phyloP scores from a whole-genome alignment of 2,329 filamentous ascomycete genomes.

The Aureobasidium sp. region DNA sequence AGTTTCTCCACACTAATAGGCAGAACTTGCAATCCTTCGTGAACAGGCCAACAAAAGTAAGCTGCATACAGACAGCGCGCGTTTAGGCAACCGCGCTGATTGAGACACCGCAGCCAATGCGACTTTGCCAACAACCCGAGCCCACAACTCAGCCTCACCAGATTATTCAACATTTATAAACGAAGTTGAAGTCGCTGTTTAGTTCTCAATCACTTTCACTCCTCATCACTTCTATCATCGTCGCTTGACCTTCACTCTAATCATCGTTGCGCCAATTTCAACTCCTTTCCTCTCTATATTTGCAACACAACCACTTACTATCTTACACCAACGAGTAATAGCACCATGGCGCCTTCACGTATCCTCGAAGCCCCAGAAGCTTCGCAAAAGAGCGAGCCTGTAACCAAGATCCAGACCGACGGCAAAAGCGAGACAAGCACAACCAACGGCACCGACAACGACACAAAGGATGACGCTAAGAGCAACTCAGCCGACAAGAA shows the following conservation, averaged over 20 bases:
- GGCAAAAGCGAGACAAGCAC: neutral
- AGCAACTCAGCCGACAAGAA: neutral
- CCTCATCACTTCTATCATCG: neutral
- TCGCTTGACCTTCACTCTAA: neutral
- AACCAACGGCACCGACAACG: neutral
- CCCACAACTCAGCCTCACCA: neutral
- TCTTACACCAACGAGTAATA: neutral
- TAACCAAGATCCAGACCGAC: neutral
- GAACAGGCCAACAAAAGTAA: neutral
- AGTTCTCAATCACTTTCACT: neutral
- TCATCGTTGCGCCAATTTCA: neutral
- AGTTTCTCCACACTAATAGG: neutral
- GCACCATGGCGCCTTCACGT: neutral
- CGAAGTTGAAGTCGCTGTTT: neutral
- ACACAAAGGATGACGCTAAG: neutral
- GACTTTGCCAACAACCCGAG: neutral
- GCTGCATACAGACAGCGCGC: constrained; percentile 4
- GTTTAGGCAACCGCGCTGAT: constrained; percentile 1
- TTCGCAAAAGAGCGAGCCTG: neutral
- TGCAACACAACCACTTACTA: too few relatives aligned
- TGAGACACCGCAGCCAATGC: constrained; percentile 5
- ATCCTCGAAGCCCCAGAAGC: neutral
- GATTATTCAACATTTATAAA: neutral
- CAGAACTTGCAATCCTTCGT: neutral
- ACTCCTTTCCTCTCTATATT: neutral